These are phyloP conservation scores for Nannochloropsis salina DNA, from an alignment of 108 stramenopile species.

Conservation along the genomic window DNA sequence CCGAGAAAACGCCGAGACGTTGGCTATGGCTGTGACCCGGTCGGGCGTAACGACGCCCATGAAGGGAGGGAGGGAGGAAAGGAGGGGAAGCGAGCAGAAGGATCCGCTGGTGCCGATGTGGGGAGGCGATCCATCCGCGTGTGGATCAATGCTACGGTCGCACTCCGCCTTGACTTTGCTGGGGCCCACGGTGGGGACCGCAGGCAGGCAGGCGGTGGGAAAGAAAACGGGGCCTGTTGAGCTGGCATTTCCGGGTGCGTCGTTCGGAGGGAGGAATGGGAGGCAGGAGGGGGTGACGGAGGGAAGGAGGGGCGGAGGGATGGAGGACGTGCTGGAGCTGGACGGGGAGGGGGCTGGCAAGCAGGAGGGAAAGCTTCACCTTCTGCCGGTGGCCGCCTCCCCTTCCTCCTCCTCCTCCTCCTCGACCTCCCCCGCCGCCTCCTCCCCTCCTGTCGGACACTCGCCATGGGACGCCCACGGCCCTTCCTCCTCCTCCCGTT, in stretches of 20 bases:
- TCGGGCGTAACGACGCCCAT: not conserved
- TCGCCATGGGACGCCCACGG: too few species aligned
- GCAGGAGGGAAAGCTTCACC: not conserved
- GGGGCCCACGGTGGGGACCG: too few species aligned
- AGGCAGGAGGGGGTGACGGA: not conserved
- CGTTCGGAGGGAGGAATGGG: too few species aligned
- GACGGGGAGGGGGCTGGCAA: not conserved
- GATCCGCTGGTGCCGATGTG: too few species aligned
- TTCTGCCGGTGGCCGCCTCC: not conserved
- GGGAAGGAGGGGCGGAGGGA: not conserved
- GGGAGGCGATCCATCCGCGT: too few species aligned
- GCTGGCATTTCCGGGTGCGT: too few species aligned
- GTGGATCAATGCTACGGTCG: too few species aligned
- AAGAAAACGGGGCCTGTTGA: too few species aligned
- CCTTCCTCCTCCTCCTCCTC: not conserved
- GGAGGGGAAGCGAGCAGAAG: not conserved
- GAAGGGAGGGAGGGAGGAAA: not conserved
- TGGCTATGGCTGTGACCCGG: not conserved
- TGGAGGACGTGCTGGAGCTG: not conserved
- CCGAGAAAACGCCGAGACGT: slow-evolving; percentile 17
- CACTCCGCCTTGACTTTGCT: too few species aligned
- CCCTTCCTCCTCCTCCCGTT: too few species aligned
- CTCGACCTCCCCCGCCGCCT: not conserved
- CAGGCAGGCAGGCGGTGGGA: too few species aligned
- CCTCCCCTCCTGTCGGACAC: not conserved